These are phyloP conservation scores for Bruguiera sexangula DNA, from an alignment of 345 rosid species.

Conservation along the genomic window DNA sequence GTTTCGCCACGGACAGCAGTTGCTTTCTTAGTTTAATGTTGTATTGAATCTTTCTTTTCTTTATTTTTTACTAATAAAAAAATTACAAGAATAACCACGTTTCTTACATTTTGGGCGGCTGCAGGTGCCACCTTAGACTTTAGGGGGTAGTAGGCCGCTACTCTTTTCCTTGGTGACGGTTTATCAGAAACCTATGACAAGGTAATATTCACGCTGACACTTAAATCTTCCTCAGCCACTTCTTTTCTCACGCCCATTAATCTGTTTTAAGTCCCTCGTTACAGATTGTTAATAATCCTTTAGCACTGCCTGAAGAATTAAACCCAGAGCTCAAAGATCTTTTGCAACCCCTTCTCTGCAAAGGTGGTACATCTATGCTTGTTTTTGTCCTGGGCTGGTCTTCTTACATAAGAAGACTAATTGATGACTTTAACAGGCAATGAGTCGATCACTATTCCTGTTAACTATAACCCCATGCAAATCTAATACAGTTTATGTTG, in stretches of 20 bases:
- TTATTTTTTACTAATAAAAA: no score
- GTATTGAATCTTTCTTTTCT: no score
- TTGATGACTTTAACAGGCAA: no score
- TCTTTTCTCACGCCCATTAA: not conserved
- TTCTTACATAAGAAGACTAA: no score
- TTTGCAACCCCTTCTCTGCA: slow-evolving; percentile 8
- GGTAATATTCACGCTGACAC: not conserved
- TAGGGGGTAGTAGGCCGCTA: slow-evolving; percentile 1
- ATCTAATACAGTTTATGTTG: no score
- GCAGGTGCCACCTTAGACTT: slow-evolving; percentile 13
- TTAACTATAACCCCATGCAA: not conserved
- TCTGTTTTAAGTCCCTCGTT: not conserved
- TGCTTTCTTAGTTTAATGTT: no score
- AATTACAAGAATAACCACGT: no score
- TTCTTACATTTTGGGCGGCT: slow-evolving; percentile 2
- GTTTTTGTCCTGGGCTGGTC: no score
- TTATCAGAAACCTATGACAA: not conserved
- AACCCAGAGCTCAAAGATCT: slow-evolving; percentile 13
- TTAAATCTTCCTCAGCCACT: not conserved
- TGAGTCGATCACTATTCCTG: not conserved
- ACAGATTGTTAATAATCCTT: slow-evolving; percentile 16
- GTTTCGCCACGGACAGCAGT: no score
- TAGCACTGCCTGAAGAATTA: slow-evolving; percentile 15
- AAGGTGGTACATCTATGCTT: slow-evolving; percentile 6
- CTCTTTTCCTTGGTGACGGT: slow-evolving; percentile 15